A percentile compares a stretch with the other conserved stretches of the same genome.
phyloP scores from a whole-genome alignment of 2,329 filamentous ascomycete genomes.

The Trichoderma pleuroti region DNA sequence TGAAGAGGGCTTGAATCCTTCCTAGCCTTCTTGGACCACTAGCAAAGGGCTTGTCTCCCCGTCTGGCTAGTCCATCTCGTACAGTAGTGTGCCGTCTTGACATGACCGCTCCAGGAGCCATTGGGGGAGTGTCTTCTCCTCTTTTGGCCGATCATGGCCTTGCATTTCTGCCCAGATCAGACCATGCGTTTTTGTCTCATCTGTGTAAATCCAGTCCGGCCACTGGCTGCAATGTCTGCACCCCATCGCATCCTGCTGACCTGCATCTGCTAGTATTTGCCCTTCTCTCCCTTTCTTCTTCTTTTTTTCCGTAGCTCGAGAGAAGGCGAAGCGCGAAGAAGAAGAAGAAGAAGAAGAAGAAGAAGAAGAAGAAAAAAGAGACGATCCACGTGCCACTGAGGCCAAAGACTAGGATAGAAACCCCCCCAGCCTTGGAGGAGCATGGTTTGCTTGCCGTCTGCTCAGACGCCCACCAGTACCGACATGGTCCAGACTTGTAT shows the following conservation, averaged over 20 bases:
- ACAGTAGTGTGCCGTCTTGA: not conserved
- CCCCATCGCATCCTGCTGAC: not conserved
- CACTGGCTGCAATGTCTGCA: not conserved
- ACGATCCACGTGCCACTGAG: not conserved
- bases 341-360: not conserved
- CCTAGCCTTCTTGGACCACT: not conserved
- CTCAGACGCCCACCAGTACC: not conserved
- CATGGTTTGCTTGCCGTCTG: not conserved
- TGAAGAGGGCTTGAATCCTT: not conserved
- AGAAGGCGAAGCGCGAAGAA: not conserved
- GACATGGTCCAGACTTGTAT: not conserved
- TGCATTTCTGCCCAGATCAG: not conserved
- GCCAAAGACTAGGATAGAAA: not conserved
- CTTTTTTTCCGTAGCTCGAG: not conserved
- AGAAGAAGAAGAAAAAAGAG: not conserved
- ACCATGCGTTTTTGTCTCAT: not conserved
- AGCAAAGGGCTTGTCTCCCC: not conserved
- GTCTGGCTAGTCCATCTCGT: not conserved
- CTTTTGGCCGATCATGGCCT: not conserved
- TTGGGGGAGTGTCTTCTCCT: not conserved
- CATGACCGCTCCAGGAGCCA: not conserved
- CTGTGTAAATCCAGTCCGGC: not conserved
- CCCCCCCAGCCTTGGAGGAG: not conserved
- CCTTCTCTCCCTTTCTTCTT: not conserved
- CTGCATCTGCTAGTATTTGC: not conserved